These are phyloP conservation scores for Chaetomium olivaceum DNA, from an alignment of 2,329 filamentous ascomycete species.

Conservation along the genomic window DNA sequence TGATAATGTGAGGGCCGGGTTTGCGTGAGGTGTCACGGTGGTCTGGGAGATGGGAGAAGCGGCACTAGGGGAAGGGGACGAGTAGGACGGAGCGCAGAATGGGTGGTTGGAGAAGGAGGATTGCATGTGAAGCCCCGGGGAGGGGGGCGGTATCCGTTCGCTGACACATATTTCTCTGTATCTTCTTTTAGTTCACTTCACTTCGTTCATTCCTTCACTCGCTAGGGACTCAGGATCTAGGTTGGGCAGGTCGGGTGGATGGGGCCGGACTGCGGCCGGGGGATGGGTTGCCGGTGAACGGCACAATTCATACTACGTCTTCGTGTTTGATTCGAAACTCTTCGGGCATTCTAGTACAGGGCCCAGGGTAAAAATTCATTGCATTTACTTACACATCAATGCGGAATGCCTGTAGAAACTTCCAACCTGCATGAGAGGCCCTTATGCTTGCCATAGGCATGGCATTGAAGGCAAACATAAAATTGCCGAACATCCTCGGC, in stretches of 20 bases:
- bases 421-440: neutral
- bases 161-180: neutral
- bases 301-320: neutral
- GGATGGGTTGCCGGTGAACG: too few relatives aligned
- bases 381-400: neutral
- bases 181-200: neutral
- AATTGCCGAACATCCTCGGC: neutral
- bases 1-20: conserved; percentile 47
- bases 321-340: neutral
- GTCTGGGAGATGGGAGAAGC: neutral
- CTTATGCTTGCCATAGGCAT: neutral
- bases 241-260: neutral
- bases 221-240: neutral
- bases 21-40: conserved; percentile 19
- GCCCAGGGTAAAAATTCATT: neutral
- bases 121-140: neutral
- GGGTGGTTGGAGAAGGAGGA: neutral
- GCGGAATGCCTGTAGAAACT: neutral
- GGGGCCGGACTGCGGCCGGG: too few relatives aligned
- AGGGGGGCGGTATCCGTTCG: neutral
- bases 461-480: neutral
- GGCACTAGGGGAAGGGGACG: neutral
- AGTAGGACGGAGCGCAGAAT: neutral
- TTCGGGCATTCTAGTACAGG: neutral
- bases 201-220: neutral